Evolutionary conservation across 2,329 filamentous ascomycete genomes (phyloP).

Genomic region (Cladophialophora bantiana): DNA sequence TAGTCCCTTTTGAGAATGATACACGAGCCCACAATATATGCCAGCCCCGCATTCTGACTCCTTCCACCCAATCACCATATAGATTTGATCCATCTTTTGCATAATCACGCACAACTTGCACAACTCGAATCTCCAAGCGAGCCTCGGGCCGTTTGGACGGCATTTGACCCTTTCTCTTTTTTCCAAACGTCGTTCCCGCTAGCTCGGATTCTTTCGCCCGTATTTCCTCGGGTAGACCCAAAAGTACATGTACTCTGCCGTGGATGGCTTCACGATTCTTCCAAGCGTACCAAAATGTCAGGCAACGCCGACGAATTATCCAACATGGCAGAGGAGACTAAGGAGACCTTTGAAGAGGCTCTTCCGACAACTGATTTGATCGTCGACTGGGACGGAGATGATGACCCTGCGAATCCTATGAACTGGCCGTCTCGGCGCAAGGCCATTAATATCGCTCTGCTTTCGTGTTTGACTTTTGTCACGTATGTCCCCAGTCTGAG

Average conservation of each 20-base stretch:
- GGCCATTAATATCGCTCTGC: slow-evolving; percentile 62
- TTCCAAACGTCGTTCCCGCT: neutral
- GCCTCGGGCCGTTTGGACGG: neutral
- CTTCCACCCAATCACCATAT: neutral
- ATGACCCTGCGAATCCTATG: slow-evolving; percentile 56
- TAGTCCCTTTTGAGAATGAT: slow-evolving; percentile 2
- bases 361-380: slow-evolving; percentile 11
- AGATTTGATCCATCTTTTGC: neutral
- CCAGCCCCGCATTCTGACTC: neutral
- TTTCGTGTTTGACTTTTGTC: slow-evolving; percentile 66
- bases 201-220: neutral
- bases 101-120: slow-evolving; percentile 9
- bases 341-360: slow-evolving; percentile 5
- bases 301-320: neutral
- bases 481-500: slow-evolving; percentile 45
- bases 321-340: slow-evolving; percentile 12
- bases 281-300: neutral
- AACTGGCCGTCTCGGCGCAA: slow-evolving; percentile 66
- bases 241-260: neutral
- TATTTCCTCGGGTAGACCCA: neutral
- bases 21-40: neutral
- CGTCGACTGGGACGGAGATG: slow-evolving; percentile 60
- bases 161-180: neutral
- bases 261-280: neutral
- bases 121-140: neutral